Base-by-base conservation (phyloP, 495 filamentous ascomycete species). In the Aspergillus indologenus region DNA sequence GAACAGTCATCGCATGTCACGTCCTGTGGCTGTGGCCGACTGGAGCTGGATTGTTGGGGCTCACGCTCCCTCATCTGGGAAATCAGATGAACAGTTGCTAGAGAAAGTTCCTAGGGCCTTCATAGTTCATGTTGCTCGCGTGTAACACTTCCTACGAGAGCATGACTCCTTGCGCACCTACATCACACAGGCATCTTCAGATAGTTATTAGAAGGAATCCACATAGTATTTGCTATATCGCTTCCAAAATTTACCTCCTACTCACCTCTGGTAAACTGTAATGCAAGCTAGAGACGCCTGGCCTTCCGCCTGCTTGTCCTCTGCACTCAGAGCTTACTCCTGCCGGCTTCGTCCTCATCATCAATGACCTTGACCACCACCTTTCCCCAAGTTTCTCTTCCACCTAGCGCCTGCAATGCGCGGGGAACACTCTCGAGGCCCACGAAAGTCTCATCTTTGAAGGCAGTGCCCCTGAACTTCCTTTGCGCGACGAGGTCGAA, bases 301-400 rank as follows among this genome's bases (percentile, higher is more conserved):
- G 34, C 5, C 12, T 11, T 40, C 34, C 2, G 34, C 5, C 34
- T 40, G 2, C 2, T 40, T 40, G 34, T 40, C 15, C 24, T 7
- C 18, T 20, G 22, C 15, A 9, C 24, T 29, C 68, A 83, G 44
- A 83, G 61, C 69, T 78, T 82, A 54, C 76, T 87, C 68, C 75
- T 78, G 34, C 34, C 12, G 5, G 34, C 12, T 5, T 79, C 76
- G 47, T 65, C 62, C 56, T 72, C 70, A 26, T 84, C 79, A 58
- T 92, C 87, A n/a, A 88, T 84, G 23, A 98, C 80, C 72, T 89
- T 89, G 3, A 97, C 88, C 1, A 98, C 90, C 1, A 97, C 93
- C 81, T 98, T 98, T 0, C 93, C 93, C 93, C 93, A 98, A 0
- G 90, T 96, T 64, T 88, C 90, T 47, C 93, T 77, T 17, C 82